Conservation (phyloP, 768 basidiomycete genomes). For the Boletus sp. region DNA sequence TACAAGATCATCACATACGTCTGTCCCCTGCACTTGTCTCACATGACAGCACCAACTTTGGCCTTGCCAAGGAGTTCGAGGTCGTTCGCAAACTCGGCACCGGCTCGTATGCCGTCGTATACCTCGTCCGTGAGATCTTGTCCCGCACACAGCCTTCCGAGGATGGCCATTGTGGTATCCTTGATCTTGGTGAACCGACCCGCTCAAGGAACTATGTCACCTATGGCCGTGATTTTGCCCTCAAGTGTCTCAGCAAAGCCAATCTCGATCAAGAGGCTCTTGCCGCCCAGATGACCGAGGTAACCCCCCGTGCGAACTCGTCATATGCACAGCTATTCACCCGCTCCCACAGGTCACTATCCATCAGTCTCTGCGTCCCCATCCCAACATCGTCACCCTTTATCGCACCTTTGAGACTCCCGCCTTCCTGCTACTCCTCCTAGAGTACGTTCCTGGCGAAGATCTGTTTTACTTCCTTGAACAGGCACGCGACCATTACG, state of each 20-base stretch:
- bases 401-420: constrained; percentile 91
- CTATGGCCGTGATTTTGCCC: constrained; percentile 85
- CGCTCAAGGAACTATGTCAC: constrained; percentile 36
- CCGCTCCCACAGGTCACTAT: constrained; percentile 68
- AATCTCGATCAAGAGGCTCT: constrained; percentile 88
- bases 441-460: constrained; percentile 96
- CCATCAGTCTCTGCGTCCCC: constrained; percentile 87
- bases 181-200: constrained; percentile 49
- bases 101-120: constrained; percentile 92
- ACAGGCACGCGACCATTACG: constrained; percentile 87
- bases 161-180: constrained; percentile 52
- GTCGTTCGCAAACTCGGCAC: constrained; percentile 85
- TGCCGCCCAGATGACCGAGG: constrained; percentile 89
- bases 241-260: constrained; percentile 94
- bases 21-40: constrained; percentile 45
- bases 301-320: constrained; percentile 31
- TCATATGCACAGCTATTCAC: constrained; percentile 8
- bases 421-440: constrained; percentile 85
- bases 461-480: constrained; percentile 99
- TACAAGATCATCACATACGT: constrained; percentile 67
- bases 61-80: constrained; percentile 69
- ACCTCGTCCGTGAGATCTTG: constrained; percentile 77
- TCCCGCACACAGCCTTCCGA: constrained; percentile 43
- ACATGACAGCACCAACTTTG: constrained; percentile 35
- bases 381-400: constrained; percentile 93